These are phyloP conservation scores for Tinospora cordifolia DNA, from an alignment of 164 flowering plant species.

Conservation along the genomic window DNA sequence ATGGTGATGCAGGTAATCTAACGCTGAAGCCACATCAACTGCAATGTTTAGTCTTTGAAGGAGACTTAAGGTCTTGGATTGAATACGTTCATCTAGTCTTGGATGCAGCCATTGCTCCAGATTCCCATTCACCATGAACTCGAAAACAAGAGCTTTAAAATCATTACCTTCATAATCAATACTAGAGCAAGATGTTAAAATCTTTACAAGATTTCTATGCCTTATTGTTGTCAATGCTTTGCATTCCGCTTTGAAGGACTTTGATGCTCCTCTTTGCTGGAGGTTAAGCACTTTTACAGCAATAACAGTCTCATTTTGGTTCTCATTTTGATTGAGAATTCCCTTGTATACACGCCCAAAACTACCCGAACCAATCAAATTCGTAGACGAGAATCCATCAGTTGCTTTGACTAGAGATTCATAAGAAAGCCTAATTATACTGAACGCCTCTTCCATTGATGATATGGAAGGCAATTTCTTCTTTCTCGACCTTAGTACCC, in stretches of 20 bases:
- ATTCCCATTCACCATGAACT: conserved; percentile 17
- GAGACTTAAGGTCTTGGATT: conserved; percentile 4
- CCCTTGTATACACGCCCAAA: conserved; percentile 16
- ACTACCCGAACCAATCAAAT: conserved; percentile 15
- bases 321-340: neutral
- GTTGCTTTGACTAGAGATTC: conserved; percentile 11
- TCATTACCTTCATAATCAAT: conserved; percentile 11
- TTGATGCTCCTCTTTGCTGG: conserved; percentile 12
- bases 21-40: neutral
- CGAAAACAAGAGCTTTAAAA: conserved; percentile 9
- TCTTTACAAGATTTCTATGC: conserved; percentile 14
- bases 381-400: conserved; percentile 12
- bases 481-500: no score
- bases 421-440: neutral
- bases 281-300: conserved; percentile 18
- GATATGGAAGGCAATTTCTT: no score
- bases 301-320: neutral
- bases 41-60: neutral
- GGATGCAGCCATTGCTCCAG: conserved; percentile 17
- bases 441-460: no score
- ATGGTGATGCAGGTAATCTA: neutral
- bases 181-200: conserved; percentile 13
- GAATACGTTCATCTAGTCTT: neutral
- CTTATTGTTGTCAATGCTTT: conserved; percentile 11
- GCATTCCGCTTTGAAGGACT: conserved; percentile 16